Base-by-base conservation (phyloP, 2,329 filamentous ascomycete genomes). In the Fusarium paranaense region DNA sequence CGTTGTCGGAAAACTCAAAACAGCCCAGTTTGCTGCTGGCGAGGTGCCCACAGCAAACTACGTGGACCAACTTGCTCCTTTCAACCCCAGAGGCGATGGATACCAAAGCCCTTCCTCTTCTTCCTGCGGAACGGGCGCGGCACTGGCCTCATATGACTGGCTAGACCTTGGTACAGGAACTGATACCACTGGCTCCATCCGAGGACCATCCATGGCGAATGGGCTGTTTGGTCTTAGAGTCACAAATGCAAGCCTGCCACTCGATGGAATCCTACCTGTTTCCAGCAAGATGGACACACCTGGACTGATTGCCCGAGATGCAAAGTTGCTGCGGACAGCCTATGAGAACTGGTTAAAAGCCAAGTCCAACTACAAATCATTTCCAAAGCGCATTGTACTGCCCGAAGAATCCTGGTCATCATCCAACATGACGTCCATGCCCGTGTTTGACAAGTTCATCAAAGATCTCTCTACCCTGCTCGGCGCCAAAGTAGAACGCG, bases 191-290 rank as follows among this genome's bases (percentile, higher is more conserved):
- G 84, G 84, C 6, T 84, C 82, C 6, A 86, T 88, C 73, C 82
- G 86, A 32, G 81, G 84, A 4, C 87, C 86, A 0, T 84, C 85
- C 6, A 81, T 80, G 6, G 80, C 83, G 1, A 81, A 85, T 37
- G 87, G 87, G 5, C 72, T 85, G 0, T 88, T 85, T 58, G 87
- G 85, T 6, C 86, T 86, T 74, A 78, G 86, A 2, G 85, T 85
- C 25, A 65, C 66, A 11, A 52, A 56, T 8, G 61, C 61, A n/a
- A 64, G 47, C n/a, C 8, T 64, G 13, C n/a, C 61, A 8, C 50
- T 57, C 8, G 33, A 45, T 16, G 47, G 50, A 18, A 56, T 57
- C 18, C 22, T 57, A 1, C 50, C 47, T 30, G 27, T 64, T 18
- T 32, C 50, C 22, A 14, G 25, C 11, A 30, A n/a, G n/a, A 56